Evolutionary conservation across 495 filamentous ascomycete genomes (phyloP), one percentile per base, ranked within the genome.

Genomic region (Zalerion maritima): DNA sequence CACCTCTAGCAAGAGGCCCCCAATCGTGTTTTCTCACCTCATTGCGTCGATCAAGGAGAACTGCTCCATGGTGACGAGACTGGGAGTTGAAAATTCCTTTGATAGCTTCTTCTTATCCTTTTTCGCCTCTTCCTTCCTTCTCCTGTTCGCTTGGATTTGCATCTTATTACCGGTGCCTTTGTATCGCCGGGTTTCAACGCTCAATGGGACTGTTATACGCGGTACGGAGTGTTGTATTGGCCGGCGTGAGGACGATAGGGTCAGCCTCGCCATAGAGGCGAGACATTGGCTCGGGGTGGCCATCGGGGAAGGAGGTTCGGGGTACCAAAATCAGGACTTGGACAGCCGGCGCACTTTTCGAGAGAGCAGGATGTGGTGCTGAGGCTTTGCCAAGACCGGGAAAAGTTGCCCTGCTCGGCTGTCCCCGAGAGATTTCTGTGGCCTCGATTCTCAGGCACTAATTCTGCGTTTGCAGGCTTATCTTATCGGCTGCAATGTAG

Each of bases 21-120:
- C 14, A 34, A 31, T 5, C 6, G 8, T 11, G 25, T 24, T 35
- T 7, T 14, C 5, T 30, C 12, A 87, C 81, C 86, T 71, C 75
- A 97, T 91, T 5, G 89, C 89, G 61, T 97, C 89, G 40, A 79
- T 80, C 7, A 97, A 66, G 4, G 81, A 65, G 47, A 72, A 89
- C 38, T 81, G 73, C 20, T 81, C 45, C 58, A 39, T 73, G 57
- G 38, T 67, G 41, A 45, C 64, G 58, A 43, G 84, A 19, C 50
- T 75, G 60, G 43, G 65, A 62, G 31, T 75, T 69, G 94, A 36
- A 62, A 69, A 36, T 52, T 67, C 31, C 64, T 64, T 31, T 35
- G 48, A 58, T 0, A 58, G 55, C 52, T 79, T 82, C 54, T 73
- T 77, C 45, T 68, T 68, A 52, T 77, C 72, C 54, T 71, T 65